Conservation (phyloP, 345 rosid genomes). For the Salix arbutifolia region DNA sequence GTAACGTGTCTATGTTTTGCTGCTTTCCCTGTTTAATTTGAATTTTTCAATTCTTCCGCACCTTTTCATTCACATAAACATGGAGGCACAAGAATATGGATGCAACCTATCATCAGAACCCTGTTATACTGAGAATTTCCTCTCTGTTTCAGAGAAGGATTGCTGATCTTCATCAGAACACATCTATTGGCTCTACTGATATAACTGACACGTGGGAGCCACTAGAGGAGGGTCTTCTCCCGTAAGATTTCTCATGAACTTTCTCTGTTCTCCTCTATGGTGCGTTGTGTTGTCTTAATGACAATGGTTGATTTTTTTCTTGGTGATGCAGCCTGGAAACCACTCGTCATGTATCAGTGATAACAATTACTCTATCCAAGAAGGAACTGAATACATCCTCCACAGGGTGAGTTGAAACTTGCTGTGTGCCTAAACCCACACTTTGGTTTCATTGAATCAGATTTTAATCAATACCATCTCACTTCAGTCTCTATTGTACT, state of each 20-base stretch:
- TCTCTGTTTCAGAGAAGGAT: slow-evolving; percentile 24
- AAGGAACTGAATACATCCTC: slow-evolving; percentile 27
- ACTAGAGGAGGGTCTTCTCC: slow-evolving; percentile 37
- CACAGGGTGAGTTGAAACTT: slow-evolving; percentile 18
- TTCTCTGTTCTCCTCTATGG: neutral
- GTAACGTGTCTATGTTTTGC: slow-evolving; percentile 11
- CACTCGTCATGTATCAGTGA: slow-evolving; percentile 36
- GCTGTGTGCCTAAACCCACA: neutral
- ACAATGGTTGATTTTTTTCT: neutral
- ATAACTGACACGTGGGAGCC: slow-evolving; percentile 39
- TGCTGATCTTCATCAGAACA: slow-evolving; percentile 28
- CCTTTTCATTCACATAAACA: neutral
- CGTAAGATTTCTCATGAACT: slow-evolving; percentile 17
- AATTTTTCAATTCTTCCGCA: neutral
- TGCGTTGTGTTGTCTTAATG: neutral
- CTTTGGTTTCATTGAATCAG: neutral
- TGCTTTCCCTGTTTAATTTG: neutral
- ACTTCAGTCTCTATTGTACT: neutral
- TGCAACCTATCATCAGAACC: neutral
- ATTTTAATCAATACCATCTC: neutral
- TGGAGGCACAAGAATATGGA: neutral
- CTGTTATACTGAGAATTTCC: neutral
- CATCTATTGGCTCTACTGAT: slow-evolving; percentile 30
- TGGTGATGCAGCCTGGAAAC: slow-evolving; percentile 27
- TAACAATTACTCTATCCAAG: slow-evolving; percentile 30